Conservation (phyloP, 1,284 basidiomycete genomes). For the Moesziomyces sp. region DNA sequence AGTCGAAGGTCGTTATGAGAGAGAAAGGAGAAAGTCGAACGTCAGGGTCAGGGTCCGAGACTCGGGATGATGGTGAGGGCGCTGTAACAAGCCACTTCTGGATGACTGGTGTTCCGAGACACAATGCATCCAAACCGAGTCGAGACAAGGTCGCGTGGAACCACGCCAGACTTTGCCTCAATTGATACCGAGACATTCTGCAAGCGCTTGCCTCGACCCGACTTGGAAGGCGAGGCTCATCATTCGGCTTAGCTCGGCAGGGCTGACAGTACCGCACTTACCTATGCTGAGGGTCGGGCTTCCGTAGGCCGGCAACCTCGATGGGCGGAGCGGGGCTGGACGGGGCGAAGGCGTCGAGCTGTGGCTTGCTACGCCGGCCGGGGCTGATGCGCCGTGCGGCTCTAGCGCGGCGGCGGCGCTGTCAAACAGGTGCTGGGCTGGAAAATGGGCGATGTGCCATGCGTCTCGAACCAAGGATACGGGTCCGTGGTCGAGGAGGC, state of each 20-base stretch:
- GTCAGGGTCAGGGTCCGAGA: conserved; percentile 6
- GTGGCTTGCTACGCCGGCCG: no score
- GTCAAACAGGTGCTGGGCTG: neutral
- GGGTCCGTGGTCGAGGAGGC: conserved; percentile 37
- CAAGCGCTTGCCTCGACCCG: neutral
- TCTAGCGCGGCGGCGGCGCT: no score
- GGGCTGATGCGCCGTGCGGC: neutral
- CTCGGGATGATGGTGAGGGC: conserved; percentile 5
- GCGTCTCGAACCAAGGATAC: conserved; percentile 28
- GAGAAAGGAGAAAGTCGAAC: neutral
- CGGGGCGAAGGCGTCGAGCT: no score
- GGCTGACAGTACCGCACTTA: neutral
- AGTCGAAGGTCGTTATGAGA: neutral
- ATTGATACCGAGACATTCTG: neutral
- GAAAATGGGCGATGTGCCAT: conserved; percentile 24
- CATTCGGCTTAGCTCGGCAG: neutral
- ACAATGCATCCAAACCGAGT: neutral
- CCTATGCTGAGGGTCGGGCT: neutral
- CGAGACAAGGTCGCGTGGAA: neutral
- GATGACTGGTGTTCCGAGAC: neutral
- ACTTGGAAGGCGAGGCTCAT: neutral
- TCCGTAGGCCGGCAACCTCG: no score
- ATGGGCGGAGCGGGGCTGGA: no score
- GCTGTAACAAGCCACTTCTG: conserved; percentile 4
- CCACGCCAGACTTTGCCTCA: neutral